Conservation (phyloP, 2,329 filamentous ascomycete species). For the Penicillium sp. region DNA sequence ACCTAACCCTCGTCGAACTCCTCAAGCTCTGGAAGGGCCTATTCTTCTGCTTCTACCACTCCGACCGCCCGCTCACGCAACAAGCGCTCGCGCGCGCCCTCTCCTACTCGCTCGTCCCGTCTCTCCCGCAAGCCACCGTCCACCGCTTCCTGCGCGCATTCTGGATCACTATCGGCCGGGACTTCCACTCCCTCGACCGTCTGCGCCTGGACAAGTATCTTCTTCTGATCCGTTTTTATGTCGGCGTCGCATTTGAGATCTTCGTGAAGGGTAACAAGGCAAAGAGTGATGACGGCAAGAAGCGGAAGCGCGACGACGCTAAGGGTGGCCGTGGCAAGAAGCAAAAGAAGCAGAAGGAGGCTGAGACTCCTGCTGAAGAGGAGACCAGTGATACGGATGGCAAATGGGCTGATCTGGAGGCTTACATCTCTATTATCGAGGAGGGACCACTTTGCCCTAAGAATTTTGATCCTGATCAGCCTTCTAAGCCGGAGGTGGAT, state of each 20-base stretch:
- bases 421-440: conserved; percentile 41
- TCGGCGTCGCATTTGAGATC: conserved; percentile 65
- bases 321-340: conserved; percentile 27
- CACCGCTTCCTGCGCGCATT: conserved; percentile 60
- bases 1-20: conserved; percentile 67
- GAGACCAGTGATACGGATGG: conserved; percentile 16
- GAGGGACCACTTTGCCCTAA: conserved; percentile 40
- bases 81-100: conserved; percentile 78
- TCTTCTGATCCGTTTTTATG: conserved; percentile 73
- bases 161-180: conserved; percentile 67
- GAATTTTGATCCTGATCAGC: conserved; percentile 39
- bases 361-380: conserved; percentile 17
- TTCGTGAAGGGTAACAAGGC: conserved; percentile 32
- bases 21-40: conserved; percentile 93
- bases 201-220: conserved; percentile 91
- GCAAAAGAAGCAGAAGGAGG: conserved; percentile 27
- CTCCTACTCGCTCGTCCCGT: conserved; percentile 62
- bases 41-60: conserved; percentile 92
- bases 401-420: conserved; percentile 35
- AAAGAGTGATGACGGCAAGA: conserved; percentile 22
- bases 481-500: conserved; percentile 15
- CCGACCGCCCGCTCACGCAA: conserved; percentile 82
- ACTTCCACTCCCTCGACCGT: conserved; percentile 71
- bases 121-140: conserved; percentile 52
- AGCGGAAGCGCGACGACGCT: conserved; percentile 32